Percentiles rank a stretch among this genome's conserved stretches.
phyloP scores from a whole-genome alignment of 2,329 filamentous ascomycete genomes.

The Penicillium janthinellum region DNA sequence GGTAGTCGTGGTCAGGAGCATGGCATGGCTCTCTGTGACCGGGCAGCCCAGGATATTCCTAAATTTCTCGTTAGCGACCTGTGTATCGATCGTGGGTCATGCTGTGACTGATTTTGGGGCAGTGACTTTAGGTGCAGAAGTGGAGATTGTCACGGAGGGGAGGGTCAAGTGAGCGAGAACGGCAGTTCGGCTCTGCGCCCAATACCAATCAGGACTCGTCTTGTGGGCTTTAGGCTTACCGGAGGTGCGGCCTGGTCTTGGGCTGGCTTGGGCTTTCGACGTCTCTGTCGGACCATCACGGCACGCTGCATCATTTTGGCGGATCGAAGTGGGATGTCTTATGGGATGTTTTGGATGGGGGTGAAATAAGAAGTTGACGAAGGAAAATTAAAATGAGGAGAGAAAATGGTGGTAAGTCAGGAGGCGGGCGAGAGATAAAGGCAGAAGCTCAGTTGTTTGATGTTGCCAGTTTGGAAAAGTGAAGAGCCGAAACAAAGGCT shows the following conservation, averaged over 20 bases:
- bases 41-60: not conserved
- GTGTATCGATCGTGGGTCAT: not conserved
- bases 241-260: not conserved
- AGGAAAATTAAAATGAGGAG: not conserved
- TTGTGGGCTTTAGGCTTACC: not conserved
- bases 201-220: not conserved
- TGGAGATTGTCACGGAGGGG: not conserved
- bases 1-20: not conserved
- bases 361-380: too few species aligned
- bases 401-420: not conserved
- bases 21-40: not conserved
- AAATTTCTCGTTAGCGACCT: not conserved
- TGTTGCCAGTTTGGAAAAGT: not conserved
- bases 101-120: too few species aligned
- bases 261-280: not conserved
- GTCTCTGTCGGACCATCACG: not conserved
- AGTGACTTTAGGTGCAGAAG: not conserved
- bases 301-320: constrained; percentile 1
- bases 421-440: not conserved
- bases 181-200: not conserved
- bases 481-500: constrained; percentile 2
- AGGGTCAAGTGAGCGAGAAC: not conserved
- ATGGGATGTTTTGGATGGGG: not conserved
- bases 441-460: not conserved
- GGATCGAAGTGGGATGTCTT: not conserved